Percentiles rank a stretch among this genome's conserved stretches.
These are phyloP conservation scores for Neofusicoccum umdonicola DNA, from an alignment of 2,329 filamentous ascomycete genomes.

Conservation along the genomic window DNA sequence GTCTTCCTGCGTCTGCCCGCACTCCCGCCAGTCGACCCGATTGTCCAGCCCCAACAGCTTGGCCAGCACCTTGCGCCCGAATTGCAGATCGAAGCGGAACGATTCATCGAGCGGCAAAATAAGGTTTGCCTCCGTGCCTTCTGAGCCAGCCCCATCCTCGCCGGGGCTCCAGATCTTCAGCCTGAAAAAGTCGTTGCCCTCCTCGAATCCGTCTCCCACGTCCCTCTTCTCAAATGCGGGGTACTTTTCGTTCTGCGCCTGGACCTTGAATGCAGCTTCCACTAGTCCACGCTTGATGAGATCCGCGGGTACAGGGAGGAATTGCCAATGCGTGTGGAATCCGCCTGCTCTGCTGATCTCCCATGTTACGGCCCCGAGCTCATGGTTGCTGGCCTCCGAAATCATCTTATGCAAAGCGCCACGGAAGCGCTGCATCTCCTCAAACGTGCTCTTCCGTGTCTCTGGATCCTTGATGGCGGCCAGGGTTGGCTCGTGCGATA, in stretches of 20 bases:
- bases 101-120: slow-evolving; percentile 70
- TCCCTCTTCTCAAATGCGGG: slow-evolving; percentile 49
- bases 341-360: slow-evolving; percentile 81
- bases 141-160: slow-evolving; percentile 45
- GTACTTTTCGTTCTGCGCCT: slow-evolving; percentile 73
- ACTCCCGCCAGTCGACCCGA: slow-evolving; percentile 82
- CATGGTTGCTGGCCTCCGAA: slow-evolving; percentile 63
- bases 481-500: slow-evolving; percentile 77
- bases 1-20: slow-evolving; percentile 71
- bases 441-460: slow-evolving; percentile 57
- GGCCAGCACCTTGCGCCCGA: slow-evolving; percentile 80
- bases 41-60: slow-evolving; percentile 80
- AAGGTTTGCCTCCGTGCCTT: slow-evolving; percentile 65
- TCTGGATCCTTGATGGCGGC: slow-evolving; percentile 62
- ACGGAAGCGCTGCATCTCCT: slow-evolving; percentile 82
- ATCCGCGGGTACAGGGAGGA: slow-evolving; percentile 70
- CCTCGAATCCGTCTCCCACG: slow-evolving; percentile 42
- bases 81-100: slow-evolving; percentile 85
- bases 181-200: slow-evolving; percentile 67
- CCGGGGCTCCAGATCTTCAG: slow-evolving; percentile 70
- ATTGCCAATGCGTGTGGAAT: slow-evolving; percentile 92
- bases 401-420: slow-evolving; percentile 78
- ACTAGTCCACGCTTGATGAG: slow-evolving; percentile 71
- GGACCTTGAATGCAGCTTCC: slow-evolving; percentile 83
- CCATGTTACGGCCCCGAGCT: slow-evolving; percentile 83